Conservation (phyloP, 2,329 filamentous ascomycete genomes). For the Penicillium psychrosexuale region DNA sequence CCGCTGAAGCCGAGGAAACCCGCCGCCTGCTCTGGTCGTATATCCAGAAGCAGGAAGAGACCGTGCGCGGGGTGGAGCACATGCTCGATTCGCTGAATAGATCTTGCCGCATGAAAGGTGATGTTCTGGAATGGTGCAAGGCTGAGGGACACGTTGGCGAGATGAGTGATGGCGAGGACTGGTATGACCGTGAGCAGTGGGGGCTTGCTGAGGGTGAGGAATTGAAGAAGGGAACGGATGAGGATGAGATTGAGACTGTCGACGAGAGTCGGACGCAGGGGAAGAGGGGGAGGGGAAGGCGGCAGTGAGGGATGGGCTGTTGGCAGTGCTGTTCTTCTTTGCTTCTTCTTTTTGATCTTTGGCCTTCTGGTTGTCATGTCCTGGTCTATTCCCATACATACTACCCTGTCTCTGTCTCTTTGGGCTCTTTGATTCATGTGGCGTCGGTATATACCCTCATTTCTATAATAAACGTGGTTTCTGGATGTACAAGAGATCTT, state of each 20-base stretch:
- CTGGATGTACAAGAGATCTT: not conserved
- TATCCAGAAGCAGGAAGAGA: constrained; percentile 65
- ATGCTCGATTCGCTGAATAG: constrained; percentile 56
- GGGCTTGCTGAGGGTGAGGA: constrained; percentile 53
- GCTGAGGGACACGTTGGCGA: constrained; percentile 63
- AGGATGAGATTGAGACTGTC: constrained; percentile 57
- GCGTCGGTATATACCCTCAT: constrained; percentile 12
- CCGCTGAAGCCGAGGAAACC: constrained; percentile 60
- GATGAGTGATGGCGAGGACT: constrained; percentile 66
- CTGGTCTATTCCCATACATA: not conserved
- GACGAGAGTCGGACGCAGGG: constrained; percentile 40
- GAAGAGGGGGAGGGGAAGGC: constrained; percentile 41
- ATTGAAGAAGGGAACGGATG: constrained; percentile 59
- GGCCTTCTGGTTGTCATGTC: not conserved
- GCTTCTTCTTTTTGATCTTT: not conserved
- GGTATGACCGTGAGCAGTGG: constrained; percentile 64
- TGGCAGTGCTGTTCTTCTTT: not conserved
- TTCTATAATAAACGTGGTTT: constrained; percentile 1
- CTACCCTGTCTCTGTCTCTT: not conserved
- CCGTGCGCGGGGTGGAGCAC: constrained; percentile 55
- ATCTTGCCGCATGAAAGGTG: constrained; percentile 58
- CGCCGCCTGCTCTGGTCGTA: constrained; percentile 59
- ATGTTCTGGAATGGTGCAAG: constrained; percentile 60
- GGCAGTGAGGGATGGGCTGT: constrained; percentile 22
- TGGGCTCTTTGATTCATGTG: constrained; percentile 7